Percentiles rank a stretch among this genome's conserved stretches.
Conservation (phyloP, 2,329 filamentous ascomycete genomes). For the Diaporthe batatas region DNA sequence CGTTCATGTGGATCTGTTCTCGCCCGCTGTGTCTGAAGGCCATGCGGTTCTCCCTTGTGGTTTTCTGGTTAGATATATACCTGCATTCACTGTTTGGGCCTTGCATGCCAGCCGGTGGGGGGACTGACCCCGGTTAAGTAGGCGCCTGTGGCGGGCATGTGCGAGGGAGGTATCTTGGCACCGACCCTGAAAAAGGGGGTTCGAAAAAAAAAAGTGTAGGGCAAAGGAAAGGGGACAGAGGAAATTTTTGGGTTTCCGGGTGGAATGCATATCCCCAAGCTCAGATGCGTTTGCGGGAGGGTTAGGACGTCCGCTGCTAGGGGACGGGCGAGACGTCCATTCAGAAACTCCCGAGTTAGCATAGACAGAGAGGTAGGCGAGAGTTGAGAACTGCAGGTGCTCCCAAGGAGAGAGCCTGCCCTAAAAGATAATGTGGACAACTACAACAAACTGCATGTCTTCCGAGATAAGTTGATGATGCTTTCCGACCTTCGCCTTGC, state of each 20-base stretch:
- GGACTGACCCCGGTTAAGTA: neutral
- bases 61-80: conserved; percentile 37
- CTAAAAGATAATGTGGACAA: conserved; percentile 21
- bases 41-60: neutral
- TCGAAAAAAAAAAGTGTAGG: neutral
- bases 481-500: neutral
- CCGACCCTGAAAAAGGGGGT: too few species aligned
- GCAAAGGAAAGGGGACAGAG: neutral
- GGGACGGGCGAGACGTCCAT: neutral
- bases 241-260: neutral
- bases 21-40: neutral
- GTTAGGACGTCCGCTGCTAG: neutral
- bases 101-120: conserved; percentile 13
- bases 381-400: neutral
- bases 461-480: neutral
- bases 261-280: neutral
- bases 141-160: too few species aligned
- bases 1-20: conserved; percentile 1
- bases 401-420: neutral
- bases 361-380: neutral
- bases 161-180: neutral
- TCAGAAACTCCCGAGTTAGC: neutral
- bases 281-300: neutral
- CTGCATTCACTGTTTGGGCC: conserved; percentile 35
- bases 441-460: conserved; percentile 21